Evolutionary conservation across 2,329 filamentous ascomycete species (phyloP), one percentile per base, ranked within the genome.

Genomic region (Achaetomium macrosporum): DNA sequence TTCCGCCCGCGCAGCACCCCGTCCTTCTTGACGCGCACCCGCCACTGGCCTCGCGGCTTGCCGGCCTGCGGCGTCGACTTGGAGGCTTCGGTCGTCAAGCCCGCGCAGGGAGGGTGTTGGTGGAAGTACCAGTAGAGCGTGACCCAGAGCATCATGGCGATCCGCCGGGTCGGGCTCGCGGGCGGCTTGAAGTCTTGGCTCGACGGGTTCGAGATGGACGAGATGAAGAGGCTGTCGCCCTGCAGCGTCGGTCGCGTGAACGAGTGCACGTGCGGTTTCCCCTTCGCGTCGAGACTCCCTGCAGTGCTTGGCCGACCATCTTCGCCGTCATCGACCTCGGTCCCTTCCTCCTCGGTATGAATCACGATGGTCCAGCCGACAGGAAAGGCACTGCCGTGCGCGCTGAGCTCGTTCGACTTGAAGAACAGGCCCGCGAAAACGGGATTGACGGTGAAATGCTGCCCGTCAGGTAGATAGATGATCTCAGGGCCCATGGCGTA

Each of bases 111-210:
- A 61, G 85, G 79, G 1, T 83, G 79, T 68, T 95, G 89, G 71
- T 96, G 91, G 63, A 96, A 97, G 74, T 97, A 97, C 92, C 92
- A 97, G 74, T 90, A 96, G 40, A 97, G 75, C 1, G 90, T 91
- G 33, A 90, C 83, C 88, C 90, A 97, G 7, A 97, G 78, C 87
- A 96, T 95, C 88, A 96, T 90, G 60, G 92, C 92, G 55, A 96
- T 88, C 71, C 95, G 88, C 42, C 91, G 78, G 1, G 90, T 93
- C 0, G 89, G 89, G 57, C 90, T 95, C 13, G 78, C 83, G 1
- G 86, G 81, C 1, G 89, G 83, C 65, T 87, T 89, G 72, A 87
- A 95, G 45, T 96, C 90, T 65, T 73, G 82, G 67, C 77, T 87
- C 46, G 86, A 87, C 0, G 92, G 90, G 60, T 87, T 89, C 46